These are phyloP conservation scores for Alternaria triticina DNA, from an alignment of 2,329 filamentous ascomycete genomes.

Conservation along the genomic window DNA sequence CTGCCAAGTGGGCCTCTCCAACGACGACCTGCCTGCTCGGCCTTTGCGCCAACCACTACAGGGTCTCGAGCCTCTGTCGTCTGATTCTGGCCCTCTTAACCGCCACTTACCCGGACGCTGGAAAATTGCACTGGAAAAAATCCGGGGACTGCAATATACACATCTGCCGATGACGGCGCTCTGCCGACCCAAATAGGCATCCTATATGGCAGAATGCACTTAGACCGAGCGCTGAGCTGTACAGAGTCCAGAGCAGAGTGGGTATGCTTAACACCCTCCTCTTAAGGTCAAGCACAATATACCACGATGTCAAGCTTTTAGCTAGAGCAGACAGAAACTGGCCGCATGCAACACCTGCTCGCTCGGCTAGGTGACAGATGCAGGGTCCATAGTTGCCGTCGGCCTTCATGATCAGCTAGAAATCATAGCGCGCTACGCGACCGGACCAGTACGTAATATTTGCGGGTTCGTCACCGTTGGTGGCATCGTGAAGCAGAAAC, in stretches of 20 bases:
- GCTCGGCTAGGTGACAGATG: neutral
- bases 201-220: constrained; percentile 8
- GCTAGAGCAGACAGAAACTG: constrained; percentile 4
- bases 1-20: constrained; percentile 14
- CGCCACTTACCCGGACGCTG: constrained; percentile 10
- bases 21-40: constrained; percentile 10
- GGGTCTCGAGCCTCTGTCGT: constrained; percentile 19
- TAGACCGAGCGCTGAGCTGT: constrained; percentile 12
- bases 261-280: constrained; percentile 11
- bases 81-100: constrained; percentile 3
- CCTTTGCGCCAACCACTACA: constrained; percentile 29
- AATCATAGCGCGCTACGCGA: constrained; percentile 20
- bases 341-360: constrained; percentile 7
- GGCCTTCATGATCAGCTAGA: constrained; percentile 11
- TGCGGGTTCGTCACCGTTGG: constrained; percentile 14
- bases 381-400: constrained; percentile 24
- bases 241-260: constrained; percentile 19
- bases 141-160: constrained; percentile 16
- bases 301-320: constrained; percentile 8
- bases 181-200: neutral
- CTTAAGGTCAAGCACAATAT: constrained; percentile 18
- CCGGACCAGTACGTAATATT: constrained; percentile 30
- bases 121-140: constrained; percentile 15
- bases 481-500: constrained; percentile 19
- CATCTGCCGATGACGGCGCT: neutral